A percentile compares a stretch with the other conserved stretches of the same genome.
Conservation (phyloP, 768 basidiomycete genomes). For the Boletus vermiculosoides region DNA sequence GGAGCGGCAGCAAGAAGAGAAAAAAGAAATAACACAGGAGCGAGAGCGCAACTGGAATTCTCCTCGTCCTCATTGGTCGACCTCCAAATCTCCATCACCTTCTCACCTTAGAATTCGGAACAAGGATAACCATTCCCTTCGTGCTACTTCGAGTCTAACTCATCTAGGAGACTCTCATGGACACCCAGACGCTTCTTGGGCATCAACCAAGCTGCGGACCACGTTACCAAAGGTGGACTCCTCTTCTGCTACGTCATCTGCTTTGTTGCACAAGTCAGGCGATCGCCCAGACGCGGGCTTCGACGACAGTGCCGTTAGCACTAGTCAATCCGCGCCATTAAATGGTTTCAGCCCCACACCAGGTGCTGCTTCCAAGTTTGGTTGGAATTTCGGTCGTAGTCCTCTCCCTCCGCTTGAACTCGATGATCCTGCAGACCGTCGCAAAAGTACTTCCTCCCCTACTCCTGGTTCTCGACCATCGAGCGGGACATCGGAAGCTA, state of each 20-base stretch:
- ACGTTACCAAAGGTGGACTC: not conserved
- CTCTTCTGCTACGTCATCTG: not conserved
- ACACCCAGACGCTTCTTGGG: conserved; percentile 5
- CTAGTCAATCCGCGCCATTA: not conserved
- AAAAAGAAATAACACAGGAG: conserved; percentile 43
- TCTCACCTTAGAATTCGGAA: conserved; percentile 6
- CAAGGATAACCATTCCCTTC: conserved; percentile 11
- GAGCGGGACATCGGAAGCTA: conserved; percentile 24
- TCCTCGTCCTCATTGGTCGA: conserved; percentile 56
- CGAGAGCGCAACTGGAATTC: conserved; percentile 73
- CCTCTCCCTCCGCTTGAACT: conserved; percentile 42
- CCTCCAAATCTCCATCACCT: conserved; percentile 21
- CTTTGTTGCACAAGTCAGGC: not conserved
- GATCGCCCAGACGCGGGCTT: conserved; percentile 2
- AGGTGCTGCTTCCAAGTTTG: conserved; percentile 32
- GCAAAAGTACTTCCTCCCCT: conserved; percentile 24
- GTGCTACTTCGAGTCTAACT: conserved; percentile 20
- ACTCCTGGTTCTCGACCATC: conserved; percentile 25
- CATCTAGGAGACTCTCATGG: conserved; percentile 7
- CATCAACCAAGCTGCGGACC: conserved; percentile 1
- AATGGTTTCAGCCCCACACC: conserved; percentile 15
- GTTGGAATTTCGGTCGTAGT: conserved; percentile 41
- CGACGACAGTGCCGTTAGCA: not conserved
- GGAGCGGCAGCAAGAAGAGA: conserved; percentile 31
- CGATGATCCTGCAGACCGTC: conserved; percentile 24